A percentile compares a stretch with the other conserved stretches of the same genome.
Conservation (phyloP, 371 early-diverging fungal genomes). For the Capillidium rhysosporum region DNA sequence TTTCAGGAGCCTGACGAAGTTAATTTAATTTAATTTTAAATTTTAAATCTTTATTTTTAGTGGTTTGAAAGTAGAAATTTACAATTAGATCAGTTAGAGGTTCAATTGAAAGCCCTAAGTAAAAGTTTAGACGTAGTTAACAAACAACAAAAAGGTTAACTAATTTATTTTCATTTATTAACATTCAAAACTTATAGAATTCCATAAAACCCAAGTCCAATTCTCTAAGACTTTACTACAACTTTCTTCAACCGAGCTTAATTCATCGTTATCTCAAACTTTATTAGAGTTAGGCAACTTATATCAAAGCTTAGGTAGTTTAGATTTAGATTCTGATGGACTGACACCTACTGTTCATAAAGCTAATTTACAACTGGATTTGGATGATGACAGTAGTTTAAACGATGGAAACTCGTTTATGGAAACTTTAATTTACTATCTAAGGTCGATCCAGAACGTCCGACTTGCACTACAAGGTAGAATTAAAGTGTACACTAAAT, state of each 20-base stretch:
- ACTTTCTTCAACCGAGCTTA: constrained; percentile 51
- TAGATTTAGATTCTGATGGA: too few species aligned
- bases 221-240: constrained; percentile 66
- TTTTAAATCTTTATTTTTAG: constrained; percentile 11
- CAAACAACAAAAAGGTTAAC: constrained; percentile 50
- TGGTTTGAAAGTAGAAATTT: constrained; percentile 60
- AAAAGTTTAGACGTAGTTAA: constrained; percentile 63
- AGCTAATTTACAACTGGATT: too few species aligned
- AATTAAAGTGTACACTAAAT: constrained; percentile 39
- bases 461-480: constrained; percentile 55
- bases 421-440: constrained; percentile 69
- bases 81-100: constrained; percentile 64
- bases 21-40: not conserved
- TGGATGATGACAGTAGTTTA: constrained; percentile 14
- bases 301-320: constrained; percentile 23
- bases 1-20: constrained; percentile 29
- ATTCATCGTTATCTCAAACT: constrained; percentile 34
- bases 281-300: constrained; percentile 45
- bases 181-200: not conserved
- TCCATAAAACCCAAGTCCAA: constrained; percentile 12
- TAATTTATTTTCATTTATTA: not conserved
- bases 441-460: constrained; percentile 68
- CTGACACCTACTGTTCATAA: too few species aligned
- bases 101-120: constrained; percentile 57
- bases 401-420: constrained; percentile 50